Evolutionary conservation across 805 yeast genomes (phyloP), one percentile per base, ranked within the genome.

Genomic region (Blastobotrys muscicola): DNA sequence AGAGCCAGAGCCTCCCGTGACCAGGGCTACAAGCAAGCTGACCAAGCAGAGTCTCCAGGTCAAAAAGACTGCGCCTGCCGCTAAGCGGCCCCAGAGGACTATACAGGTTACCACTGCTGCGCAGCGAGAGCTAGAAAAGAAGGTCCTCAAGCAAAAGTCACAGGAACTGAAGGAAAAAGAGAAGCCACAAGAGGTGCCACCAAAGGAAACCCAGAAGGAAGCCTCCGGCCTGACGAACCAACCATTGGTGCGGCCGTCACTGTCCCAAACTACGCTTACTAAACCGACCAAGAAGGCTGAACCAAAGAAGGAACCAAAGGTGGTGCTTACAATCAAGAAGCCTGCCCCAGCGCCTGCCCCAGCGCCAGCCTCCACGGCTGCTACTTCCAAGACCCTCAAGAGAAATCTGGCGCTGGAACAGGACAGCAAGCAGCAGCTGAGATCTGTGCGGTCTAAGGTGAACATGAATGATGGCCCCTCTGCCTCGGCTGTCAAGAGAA

Each of bases 41-140:
- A 44, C 47, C 1, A 26, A 42, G 23, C 47, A 44, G 38, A 29
- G 40, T 2, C 39, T 46, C 3, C 44, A 43, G 12, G 42, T 44
- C n/a, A 41, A 37, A 13, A 37, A 37, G 33, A n/a, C 39, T 11
- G 33, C 36, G 5, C 11, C 15, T 23, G 30, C 39, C 26, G 26
- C 26, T 6, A 20, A 20, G 26, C 4, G 12, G 29, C 16, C n/a
- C 5, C 38, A 13, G 20, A 4, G 26, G 9, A 23, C 38, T 6
- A 35, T 41, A 3, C 35, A 41, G 15, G 26, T 41, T 2, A 29
- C 44, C 3, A 41, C 33, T 26, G 34, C 36, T 8, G 39, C 39
- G 3, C 38, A 41, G 29, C 13, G 34, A 34, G 44, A 35, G 29
- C 16, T 33, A 9, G 39, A 41, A 11, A 14, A 38, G 20, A 30